phyloP scores from a whole-genome alignment of 2,329 filamentous ascomycete species.

The Exophiala sp. region DNA sequence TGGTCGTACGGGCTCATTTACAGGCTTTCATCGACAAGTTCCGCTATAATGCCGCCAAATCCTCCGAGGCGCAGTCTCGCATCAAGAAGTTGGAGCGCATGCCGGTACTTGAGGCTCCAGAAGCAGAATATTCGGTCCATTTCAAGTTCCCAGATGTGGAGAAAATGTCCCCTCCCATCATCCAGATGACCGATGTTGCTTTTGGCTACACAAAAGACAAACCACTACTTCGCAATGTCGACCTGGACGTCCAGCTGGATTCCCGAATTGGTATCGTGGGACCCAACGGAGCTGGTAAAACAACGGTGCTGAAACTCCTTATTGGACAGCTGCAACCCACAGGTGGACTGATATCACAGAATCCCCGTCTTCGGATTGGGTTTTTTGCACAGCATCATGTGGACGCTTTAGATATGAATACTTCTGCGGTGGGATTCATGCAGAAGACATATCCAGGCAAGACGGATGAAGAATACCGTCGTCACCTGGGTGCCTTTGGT shows the following conservation, averaged over 20 bases:
- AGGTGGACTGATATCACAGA: slow-evolving; percentile 77
- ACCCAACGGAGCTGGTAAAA: slow-evolving; percentile 98
- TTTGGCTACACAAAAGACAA: slow-evolving; percentile 86
- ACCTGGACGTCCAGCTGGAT: slow-evolving; percentile 95
- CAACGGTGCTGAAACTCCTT: slow-evolving; percentile 95
- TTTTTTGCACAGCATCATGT: slow-evolving; percentile 99
- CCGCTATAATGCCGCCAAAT: slow-evolving; percentile 98
- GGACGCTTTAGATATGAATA: slow-evolving; percentile 85
- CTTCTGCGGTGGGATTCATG: slow-evolving; percentile 94
- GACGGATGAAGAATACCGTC: slow-evolving; percentile 93
- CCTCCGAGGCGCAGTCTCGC: slow-evolving; percentile 93
- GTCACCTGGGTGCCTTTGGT: slow-evolving; percentile 82
- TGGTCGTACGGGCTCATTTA: slow-evolving; percentile 86
- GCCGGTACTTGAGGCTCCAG: slow-evolving; percentile 84
- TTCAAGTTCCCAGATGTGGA: slow-evolving; percentile 98
- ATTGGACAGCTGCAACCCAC: slow-evolving; percentile 78
- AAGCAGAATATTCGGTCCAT: slow-evolving; percentile 91
- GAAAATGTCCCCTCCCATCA: slow-evolving; percentile 93
- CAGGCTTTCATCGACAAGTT: slow-evolving; percentile 99
- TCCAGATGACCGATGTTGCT: slow-evolving; percentile 89
- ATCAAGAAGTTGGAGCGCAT: slow-evolving; percentile 99
- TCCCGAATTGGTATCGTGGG: slow-evolving; percentile 99
- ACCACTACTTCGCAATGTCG: slow-evolving; percentile 76
- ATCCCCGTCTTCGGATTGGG: slow-evolving; percentile 83
- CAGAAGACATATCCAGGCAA: slow-evolving; percentile 83